phyloP scores from a whole-genome alignment of 805 yeast species.

The Candida verbasci region DNA sequence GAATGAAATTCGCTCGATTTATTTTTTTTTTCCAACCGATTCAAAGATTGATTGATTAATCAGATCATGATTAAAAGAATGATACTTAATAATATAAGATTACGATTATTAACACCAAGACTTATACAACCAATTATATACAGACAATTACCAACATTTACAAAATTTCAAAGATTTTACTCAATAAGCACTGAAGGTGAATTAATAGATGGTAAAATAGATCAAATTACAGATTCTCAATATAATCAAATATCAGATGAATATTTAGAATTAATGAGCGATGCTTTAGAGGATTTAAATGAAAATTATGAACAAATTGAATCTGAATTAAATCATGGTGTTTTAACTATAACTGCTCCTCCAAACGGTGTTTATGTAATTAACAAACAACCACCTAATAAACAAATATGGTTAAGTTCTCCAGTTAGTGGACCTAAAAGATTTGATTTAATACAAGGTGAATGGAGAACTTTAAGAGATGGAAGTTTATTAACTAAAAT shows the following conservation, averaged over 20 bases:
- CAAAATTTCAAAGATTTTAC: conserved; percentile 4
- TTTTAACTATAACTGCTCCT: conserved; percentile 67
- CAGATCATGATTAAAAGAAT: conserved; percentile 3
- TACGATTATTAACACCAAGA: not conserved
- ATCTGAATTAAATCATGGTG: conserved; percentile 82
- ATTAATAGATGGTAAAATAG: conserved; percentile 48
- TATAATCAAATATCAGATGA: conserved; percentile 64
- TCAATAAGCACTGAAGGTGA: conserved; percentile 48
- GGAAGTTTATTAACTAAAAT: conserved; percentile 30
- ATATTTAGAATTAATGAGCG: conserved; percentile 65
- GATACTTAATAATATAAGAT: not conserved
- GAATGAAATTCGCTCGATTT: conserved; percentile 1
- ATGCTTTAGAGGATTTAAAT: conserved; percentile 61
- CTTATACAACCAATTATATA: not conserved
- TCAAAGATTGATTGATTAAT: too few species aligned
- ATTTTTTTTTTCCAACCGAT: too few species aligned
- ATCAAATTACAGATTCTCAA: conserved; percentile 41
- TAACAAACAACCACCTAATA: conserved; percentile 96
- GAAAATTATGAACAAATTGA: conserved; percentile 65
- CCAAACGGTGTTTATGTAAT: conserved; percentile 82
- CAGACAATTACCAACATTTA: not conserved
- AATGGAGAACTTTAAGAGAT: conserved; percentile 81
- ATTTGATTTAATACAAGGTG: conserved; percentile 61
- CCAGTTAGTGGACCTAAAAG: conserved; percentile 91
- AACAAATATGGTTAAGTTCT: conserved; percentile 93